Evolutionary conservation across 78 protist species (phyloP).

Genomic region (Monocercomonoides exilis): DNA sequence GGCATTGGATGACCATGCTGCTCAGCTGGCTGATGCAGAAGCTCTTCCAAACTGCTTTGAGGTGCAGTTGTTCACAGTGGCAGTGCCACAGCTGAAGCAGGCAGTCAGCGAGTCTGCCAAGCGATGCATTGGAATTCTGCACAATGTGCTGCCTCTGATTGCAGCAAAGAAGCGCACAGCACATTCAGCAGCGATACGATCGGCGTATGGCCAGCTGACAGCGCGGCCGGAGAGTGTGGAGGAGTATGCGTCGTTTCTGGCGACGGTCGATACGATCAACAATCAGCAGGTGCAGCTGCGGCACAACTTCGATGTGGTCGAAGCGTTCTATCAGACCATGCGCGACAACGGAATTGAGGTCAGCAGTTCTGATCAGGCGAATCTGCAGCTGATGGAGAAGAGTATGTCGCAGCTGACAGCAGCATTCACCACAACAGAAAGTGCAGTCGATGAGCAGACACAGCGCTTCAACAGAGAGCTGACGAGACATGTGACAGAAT

Average conservation of each 20-base stretch:
- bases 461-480: not conserved
- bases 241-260: not conserved
- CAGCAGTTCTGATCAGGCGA: not conserved
- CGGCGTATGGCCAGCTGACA: not conserved
- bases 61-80: not conserved
- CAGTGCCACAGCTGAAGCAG: not conserved
- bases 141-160: constrained; percentile 29
- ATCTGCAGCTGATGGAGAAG: not conserved
- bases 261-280: not conserved
- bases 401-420: not conserved
- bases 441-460: not conserved
- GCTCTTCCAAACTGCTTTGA: not conserved
- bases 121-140: constrained; percentile 12
- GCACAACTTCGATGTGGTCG: not conserved
- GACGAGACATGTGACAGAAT: not conserved
- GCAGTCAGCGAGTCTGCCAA: constrained; percentile 16
- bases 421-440: not conserved
- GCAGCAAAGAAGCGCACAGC: not conserved
- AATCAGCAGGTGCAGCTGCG: not conserved
- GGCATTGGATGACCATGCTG: not conserved
- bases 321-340: not conserved
- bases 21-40: not conserved
- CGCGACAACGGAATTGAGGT: not conserved
- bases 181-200: not conserved
- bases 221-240: not conserved